Conservation (phyloP, 768 basidiomycete species). For the Megacollybia marginata region DNA sequence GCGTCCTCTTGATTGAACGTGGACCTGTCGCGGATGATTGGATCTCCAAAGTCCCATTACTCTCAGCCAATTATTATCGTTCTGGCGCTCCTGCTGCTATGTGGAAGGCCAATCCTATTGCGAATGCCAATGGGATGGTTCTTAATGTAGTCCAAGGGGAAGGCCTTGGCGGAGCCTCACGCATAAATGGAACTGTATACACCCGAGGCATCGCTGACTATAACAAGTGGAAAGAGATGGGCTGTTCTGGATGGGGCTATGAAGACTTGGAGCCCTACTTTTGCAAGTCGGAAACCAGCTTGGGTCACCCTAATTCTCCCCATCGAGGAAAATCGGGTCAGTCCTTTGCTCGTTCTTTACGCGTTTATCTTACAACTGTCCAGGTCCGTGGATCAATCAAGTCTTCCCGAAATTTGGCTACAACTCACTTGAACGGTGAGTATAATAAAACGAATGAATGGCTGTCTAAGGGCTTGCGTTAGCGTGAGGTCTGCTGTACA, state of each 20-base stretch:
- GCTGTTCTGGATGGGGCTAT: constrained; percentile 26
- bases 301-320: not conserved
- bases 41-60: constrained; percentile 20
- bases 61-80: constrained; percentile 20
- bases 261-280: constrained; percentile 25
- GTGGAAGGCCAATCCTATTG: constrained; percentile 7
- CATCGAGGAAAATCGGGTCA: not conserved
- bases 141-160: constrained; percentile 18
- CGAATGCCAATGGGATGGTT: constrained; percentile 3
- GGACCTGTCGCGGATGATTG: constrained; percentile 19
- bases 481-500: not conserved
- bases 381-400: not conserved
- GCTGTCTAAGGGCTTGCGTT: too few species aligned
- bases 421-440: not conserved
- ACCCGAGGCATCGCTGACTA: constrained; percentile 19
- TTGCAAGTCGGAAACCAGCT: constrained; percentile 19
- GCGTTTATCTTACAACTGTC: not conserved
- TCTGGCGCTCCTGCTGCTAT: constrained; percentile 13
- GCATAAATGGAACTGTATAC: constrained; percentile 21
- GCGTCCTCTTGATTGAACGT: constrained; percentile 23
- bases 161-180: constrained; percentile 17
- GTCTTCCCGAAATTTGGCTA: not conserved
- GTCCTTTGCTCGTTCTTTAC: not conserved
- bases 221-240: constrained; percentile 18
- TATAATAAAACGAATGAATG: too few species aligned